Evolutionary conservation across 441 rosid genomes (phyloP).

Genomic region (Brassica balearica): DNA sequence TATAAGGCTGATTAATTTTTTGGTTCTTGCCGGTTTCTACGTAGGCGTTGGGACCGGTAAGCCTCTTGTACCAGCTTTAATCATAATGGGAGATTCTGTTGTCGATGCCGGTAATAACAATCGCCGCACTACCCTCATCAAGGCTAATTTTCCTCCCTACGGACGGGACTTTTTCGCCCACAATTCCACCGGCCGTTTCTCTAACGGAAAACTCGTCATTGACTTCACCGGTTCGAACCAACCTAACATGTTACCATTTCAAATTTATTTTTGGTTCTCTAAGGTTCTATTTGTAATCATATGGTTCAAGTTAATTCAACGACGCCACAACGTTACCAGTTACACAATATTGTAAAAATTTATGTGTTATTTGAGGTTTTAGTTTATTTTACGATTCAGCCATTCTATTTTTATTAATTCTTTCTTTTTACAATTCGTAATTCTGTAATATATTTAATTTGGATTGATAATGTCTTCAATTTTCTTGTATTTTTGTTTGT

Average conservation of each 20-base stretch:
- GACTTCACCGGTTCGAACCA: slow-evolving; percentile 72
- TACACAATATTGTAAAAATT: neutral
- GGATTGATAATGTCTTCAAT: neutral
- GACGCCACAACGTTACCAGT: neutral
- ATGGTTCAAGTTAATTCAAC: neutral
- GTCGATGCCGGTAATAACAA: slow-evolving; percentile 92
- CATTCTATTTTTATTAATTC: neutral
- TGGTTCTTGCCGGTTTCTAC: slow-evolving; percentile 32
- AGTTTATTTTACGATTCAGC: neutral
- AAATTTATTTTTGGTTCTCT: neutral
- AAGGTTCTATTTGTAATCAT: neutral
- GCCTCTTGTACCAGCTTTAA: slow-evolving; percentile 79
- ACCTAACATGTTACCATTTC: neutral
- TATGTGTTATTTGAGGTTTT: neutral
- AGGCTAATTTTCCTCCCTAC: slow-evolving; percentile 91
- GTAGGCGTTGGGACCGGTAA: slow-evolving; percentile 42
- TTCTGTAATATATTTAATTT: neutral
- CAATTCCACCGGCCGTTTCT: slow-evolving; percentile 88
- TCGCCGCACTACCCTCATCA: slow-evolving; percentile 61
- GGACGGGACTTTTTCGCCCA: slow-evolving; percentile 84
- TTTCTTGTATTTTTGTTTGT: neutral
- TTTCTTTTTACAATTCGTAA: neutral
- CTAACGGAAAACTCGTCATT: slow-evolving; percentile 87
- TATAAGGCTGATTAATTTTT: slow-evolving; percentile 4
- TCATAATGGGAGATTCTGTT: slow-evolving; percentile 89